phyloP scores from a whole-genome alignment of 257 asterid genomes.

The Pogostemon cablin region DNA sequence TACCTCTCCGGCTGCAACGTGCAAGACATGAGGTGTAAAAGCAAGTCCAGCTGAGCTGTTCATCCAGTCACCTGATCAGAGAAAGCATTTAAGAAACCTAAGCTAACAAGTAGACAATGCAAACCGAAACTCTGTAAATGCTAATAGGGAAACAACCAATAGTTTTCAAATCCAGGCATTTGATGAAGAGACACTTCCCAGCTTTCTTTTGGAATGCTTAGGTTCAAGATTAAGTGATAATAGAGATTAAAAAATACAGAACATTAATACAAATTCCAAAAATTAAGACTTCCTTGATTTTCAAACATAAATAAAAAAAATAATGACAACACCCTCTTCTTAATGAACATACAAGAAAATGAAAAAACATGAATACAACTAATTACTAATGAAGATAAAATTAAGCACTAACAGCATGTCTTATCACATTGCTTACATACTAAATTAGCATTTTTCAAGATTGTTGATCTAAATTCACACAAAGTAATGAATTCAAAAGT shows the following conservation, averaged over 20 bases:
- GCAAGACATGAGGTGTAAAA: conserved; percentile 89
- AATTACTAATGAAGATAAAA: neutral
- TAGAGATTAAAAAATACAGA: conserved; percentile 10
- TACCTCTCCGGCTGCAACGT: conserved; percentile 81
- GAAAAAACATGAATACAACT: neutral
- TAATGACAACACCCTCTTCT: neutral
- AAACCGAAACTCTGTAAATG: neutral
- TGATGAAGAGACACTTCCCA: conserved; percentile 23
- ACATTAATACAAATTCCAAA: neutral
- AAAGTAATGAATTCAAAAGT: neutral
- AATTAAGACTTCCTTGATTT: neutral
- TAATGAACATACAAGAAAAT: neutral
- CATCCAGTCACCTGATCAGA: conserved; percentile 93
- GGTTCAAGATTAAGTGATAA: neutral
- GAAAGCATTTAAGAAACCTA: conserved; percentile 15
- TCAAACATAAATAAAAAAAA: no score
- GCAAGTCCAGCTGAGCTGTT: conserved; percentile 94
- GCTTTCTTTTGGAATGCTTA: neutral
- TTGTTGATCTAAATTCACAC: neutral
- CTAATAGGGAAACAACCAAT: neutral
- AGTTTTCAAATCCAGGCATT: neutral
- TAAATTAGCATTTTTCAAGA: neutral
- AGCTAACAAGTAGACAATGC: neutral
- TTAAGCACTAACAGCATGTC: neutral
- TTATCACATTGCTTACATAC: neutral